Evolutionary conservation across 2,329 filamentous ascomycete genomes (phyloP).

Genomic region (Chaetomiaceae sp.): DNA sequence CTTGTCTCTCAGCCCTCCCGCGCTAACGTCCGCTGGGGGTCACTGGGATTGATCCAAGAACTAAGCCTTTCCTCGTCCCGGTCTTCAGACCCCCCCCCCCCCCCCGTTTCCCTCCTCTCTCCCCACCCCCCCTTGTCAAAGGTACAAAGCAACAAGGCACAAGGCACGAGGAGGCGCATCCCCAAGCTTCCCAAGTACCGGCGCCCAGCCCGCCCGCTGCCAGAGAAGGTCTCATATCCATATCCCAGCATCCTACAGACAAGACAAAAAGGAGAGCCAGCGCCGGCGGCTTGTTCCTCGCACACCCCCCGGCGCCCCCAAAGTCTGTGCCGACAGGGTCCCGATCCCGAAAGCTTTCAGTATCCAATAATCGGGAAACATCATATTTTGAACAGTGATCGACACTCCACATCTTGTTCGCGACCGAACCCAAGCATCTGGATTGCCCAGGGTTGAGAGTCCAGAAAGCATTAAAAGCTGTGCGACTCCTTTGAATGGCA

Average conservation of each 20-base stretch:
- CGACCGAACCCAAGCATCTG: slow-evolving; percentile 13
- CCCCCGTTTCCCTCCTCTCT: too few relatives aligned
- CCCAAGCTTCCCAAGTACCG: slow-evolving; percentile 10
- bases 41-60: slow-evolving; percentile 19
- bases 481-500: slow-evolving; percentile 5
- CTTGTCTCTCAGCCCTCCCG: slow-evolving; percentile 28
- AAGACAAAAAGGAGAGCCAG: slow-evolving; percentile 4
- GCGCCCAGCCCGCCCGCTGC: neutral
- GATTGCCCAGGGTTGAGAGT: neutral
- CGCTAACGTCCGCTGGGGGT: slow-evolving; percentile 23
- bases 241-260: neutral
- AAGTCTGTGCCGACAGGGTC: slow-evolving; percentile 19
- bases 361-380: slow-evolving; percentile 25
- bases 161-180: slow-evolving; percentile 20
- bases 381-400: slow-evolving; percentile 35
- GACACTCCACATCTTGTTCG: slow-evolving; percentile 36
- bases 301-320: slow-evolving; percentile 12
- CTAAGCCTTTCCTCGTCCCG: slow-evolving; percentile 6
- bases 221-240: neutral
- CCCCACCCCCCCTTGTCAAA: neutral
- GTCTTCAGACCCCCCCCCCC: slow-evolving; percentile 1
- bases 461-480: slow-evolving; percentile 11
- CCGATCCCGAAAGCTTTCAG: slow-evolving; percentile 17
- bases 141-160: slow-evolving; percentile 17
- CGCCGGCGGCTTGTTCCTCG: slow-evolving; percentile 18